Base-by-base conservation (phyloP, 768 basidiomycete species). In the Galerina sulciceps region DNA sequence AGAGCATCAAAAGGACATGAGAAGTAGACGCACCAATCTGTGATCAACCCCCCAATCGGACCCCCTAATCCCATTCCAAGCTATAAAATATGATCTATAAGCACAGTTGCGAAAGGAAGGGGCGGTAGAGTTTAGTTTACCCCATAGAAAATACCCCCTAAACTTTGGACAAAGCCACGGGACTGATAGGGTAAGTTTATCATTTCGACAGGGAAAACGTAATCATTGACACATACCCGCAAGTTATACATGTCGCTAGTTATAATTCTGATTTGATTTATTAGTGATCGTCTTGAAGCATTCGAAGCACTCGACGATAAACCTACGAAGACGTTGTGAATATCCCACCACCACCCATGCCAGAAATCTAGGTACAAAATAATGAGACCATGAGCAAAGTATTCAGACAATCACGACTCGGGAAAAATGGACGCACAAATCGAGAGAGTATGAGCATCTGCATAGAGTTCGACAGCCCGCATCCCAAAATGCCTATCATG, bases 231-330 rank as follows among this genome's bases (percentile, higher is more conserved):
- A 73, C 84, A 55, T 66, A 91, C 90, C 54, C 91, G 79, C 64
- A 93, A 70, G 64, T 79, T 85, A 65, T 91, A 91, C 89, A 94
- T 90, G 64, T 93, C 91, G 66, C 89, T 91, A 40, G 86, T 84
- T 49, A 89, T 82, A 60, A 92, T 89, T 15, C 89, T 91, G 38
- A 56, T 35, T 43, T 22, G 11, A 6, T 35, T 35, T 31, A 18
- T 35, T 11, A 53, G 11, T 23, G 22, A 14, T 8, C 10, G 15
- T 14, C 38, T 22, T 38, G 60, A 37, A 37, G 36, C 38, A 40
- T 31, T 6, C 45, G 10, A 35, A 15, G 15, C 37, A 26, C 42
- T 40, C 40, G 18, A 50, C 36, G 22, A 4, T 23, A 22, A 26
- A 80, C 85, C 65, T 70, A 90, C 89, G 84, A 79, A 18, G 88